Conservation (phyloP, 1,139 yeast genomes). For the Magnusiomyces suaveolens region DNA sequence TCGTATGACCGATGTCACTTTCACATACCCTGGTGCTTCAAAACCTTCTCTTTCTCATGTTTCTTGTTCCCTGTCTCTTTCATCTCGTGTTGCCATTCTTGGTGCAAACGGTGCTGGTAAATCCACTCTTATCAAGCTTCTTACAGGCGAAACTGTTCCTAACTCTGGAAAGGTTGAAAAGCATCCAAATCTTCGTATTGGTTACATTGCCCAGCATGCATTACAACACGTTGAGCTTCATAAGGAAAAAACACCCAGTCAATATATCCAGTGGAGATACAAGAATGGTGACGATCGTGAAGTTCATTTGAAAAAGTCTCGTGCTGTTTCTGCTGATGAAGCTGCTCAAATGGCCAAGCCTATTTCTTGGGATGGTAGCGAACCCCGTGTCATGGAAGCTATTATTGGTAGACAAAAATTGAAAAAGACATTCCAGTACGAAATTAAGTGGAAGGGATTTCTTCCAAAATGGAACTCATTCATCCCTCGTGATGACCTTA, state of each 20-base stretch:
- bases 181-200: conserved; percentile 96
- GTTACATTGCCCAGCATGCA: conserved; percentile 98
- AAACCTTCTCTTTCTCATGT: conserved; percentile 75
- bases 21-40: conserved; percentile 79
- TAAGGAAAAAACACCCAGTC: conserved; percentile 95
- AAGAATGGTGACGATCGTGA: conserved; percentile 97
- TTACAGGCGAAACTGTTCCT: conserved; percentile 88
- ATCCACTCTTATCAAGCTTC: conserved; percentile 82
- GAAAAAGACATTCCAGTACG: conserved; percentile 94
- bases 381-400: conserved; percentile 82
- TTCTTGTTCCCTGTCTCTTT: conserved; percentile 77
- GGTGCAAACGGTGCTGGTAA: conserved; percentile 99
- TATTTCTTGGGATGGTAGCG: conserved; percentile 82
- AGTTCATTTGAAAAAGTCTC: conserved; percentile 82
- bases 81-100: conserved; percentile 90
- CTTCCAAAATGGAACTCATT: conserved; percentile 89
- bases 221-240: conserved; percentile 94
- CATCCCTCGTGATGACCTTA: conserved; percentile 74
- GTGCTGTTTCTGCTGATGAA: conserved; percentile 81
- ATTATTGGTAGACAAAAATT: conserved; percentile 94
- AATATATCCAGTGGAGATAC: conserved; percentile 96
- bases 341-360: conserved; percentile 67
- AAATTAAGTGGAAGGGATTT: conserved; percentile 89
- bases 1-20: conserved; percentile 75
- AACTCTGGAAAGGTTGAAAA: conserved; percentile 85